These are phyloP conservation scores for Euphrasia arctica DNA, from an alignment of 305 asterid species.

Conservation along the genomic window DNA sequence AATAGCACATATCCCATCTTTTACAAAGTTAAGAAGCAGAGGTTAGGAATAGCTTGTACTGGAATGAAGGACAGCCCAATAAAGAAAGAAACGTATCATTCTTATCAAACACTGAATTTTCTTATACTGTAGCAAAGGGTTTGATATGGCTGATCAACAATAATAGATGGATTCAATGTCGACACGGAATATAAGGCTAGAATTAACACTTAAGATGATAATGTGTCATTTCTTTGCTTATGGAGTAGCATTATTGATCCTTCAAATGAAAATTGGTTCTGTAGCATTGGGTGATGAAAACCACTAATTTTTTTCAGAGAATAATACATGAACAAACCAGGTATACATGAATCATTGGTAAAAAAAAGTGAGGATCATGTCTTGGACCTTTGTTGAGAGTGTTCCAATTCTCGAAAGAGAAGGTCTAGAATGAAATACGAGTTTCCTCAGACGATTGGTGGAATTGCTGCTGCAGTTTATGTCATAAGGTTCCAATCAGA, in stretches of 20 bases:
- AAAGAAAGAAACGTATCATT: no score
- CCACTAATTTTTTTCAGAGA: neutral
- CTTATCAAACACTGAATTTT: no score
- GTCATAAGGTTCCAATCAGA: no score
- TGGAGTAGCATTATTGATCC: neutral
- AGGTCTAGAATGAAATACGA: conserved; percentile 2
- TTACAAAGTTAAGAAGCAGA: neutral
- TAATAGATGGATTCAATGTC: neutral
- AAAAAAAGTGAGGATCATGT: conserved; percentile 10
- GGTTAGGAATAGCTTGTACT: no score
- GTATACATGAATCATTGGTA: neutral
- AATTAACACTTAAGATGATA: neutral
- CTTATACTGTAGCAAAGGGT: no score
- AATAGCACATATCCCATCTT: neutral
- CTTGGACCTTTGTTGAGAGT: conserved; percentile 14
- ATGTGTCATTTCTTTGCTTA: neutral
- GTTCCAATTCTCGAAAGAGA: conserved; percentile 8
- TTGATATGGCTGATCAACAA: neutral
- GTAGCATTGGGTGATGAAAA: conserved; percentile 6
- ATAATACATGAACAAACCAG: conserved; percentile 6
- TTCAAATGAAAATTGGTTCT: neutral
- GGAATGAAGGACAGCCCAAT: no score
- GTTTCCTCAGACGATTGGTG: conserved; percentile 17
- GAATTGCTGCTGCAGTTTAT: conserved; percentile 17
- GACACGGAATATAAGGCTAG: neutral